Evolutionary conservation across 768 basidiomycete species (phyloP).

Genomic region (Pleurotus tuber-regium): DNA sequence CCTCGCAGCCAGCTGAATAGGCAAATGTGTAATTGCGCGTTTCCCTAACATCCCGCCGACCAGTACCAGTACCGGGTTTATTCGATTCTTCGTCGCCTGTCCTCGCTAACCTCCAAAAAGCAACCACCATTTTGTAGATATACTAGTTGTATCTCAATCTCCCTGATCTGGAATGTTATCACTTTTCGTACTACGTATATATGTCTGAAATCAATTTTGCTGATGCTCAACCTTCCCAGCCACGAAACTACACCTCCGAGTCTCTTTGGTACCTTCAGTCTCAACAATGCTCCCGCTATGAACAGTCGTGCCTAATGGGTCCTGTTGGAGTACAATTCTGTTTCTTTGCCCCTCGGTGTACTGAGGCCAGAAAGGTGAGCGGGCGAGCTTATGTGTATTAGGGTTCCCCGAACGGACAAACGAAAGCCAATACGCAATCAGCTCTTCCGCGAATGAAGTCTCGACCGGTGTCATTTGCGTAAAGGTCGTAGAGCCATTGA

Average conservation of each 20-base stretch:
- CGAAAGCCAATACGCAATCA: constrained; percentile 66
- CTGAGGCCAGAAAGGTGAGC: constrained; percentile 48
- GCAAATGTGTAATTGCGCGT: too few species aligned
- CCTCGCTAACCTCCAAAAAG: too few species aligned
- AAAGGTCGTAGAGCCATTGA: constrained; percentile 54
- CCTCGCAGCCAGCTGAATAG: too few species aligned
- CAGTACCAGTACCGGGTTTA: too few species aligned
- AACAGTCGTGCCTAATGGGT: constrained; percentile 19
- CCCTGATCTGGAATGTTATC: too few species aligned
- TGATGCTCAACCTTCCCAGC: constrained; percentile 28
- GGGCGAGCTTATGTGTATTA: constrained; percentile 49
- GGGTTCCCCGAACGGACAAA: constrained; percentile 58
- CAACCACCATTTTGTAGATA: too few species aligned
- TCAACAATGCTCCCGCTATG: constrained; percentile 36
- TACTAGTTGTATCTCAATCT: too few species aligned
- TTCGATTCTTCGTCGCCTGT: too few species aligned
- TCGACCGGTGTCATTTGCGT: constrained; percentile 43
- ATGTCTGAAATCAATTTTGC: constrained; percentile 29
- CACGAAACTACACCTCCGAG: constrained; percentile 39
- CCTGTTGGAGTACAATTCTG: constrained; percentile 44
- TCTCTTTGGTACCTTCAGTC: constrained; percentile 27
- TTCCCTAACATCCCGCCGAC: too few species aligned
- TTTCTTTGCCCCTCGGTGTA: constrained; percentile 29
- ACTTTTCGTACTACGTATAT: background rate
- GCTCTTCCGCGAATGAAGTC: constrained; percentile 51